Base-by-base conservation (phyloP, 495 filamentous ascomycete genomes). In the Penicillium parvum region DNA sequence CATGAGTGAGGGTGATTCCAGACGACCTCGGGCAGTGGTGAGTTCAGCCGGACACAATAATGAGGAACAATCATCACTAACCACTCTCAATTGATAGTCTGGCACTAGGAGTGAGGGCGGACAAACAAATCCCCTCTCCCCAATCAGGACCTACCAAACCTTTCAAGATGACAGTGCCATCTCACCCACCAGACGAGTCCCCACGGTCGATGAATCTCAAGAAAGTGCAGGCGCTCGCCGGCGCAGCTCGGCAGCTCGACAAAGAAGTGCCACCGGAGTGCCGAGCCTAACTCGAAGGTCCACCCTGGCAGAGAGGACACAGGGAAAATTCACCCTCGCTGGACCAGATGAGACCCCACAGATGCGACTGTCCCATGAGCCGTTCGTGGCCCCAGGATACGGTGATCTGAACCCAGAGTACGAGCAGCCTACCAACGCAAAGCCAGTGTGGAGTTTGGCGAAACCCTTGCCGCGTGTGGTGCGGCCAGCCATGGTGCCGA, bases 381-480 rank as follows among this genome's bases (percentile, higher is more conserved):
- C 67, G 0, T 71, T 69, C 22, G 65, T 72, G 11, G 63, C 70
- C 12, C 68, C 69, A 0, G 65, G 58, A 0, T 77, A 76, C 39
- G 47, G 55, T 4, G 60, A 75, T 11, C 47, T 65, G 3, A 76
- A 78, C 40, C 71, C 72, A 1, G 59, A 57, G 18, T 72, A 76
- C 43, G 66, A 71, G 11, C 63, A 70, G 21, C 36, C 61, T 0
- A 44, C 49, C 19, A 68, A 68, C 21, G 49, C 56, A 7, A 70
- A 67, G 47, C 74, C 74, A 0, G 60, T 77, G 11, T 79, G 66
- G 61, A 66, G 66, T 56, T 46, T 77, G 32, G 69, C 72, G 3
- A 72, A 70, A 45, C 72, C 74, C 3, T 42, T 78, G 16, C 76
- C 73, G 3, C 69, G 65, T 43, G 65, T 72, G 10, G 64, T 74